These are phyloP conservation scores for Pseudocercospora fuligena DNA, from an alignment of 2,329 filamentous ascomycete species.

Conservation along the genomic window DNA sequence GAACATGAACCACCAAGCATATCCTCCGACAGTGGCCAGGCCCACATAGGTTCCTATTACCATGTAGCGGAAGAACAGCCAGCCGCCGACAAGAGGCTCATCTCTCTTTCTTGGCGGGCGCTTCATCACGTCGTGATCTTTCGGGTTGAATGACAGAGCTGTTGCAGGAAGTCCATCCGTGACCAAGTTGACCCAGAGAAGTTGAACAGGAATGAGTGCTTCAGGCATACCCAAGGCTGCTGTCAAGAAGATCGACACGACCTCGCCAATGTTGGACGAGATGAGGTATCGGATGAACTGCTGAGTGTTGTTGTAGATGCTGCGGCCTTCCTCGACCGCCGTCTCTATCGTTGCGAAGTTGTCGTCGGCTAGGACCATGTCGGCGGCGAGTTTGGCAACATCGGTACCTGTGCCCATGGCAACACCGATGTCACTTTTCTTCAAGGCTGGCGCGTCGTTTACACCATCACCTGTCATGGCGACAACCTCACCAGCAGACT, in stretches of 20 bases:
- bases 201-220: conserved; percentile 92
- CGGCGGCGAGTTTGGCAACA: conserved; percentile 92
- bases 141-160: conserved; percentile 94
- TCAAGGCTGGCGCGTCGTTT: conserved; percentile 95
- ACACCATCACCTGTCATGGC: conserved; percentile 99
- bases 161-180: conserved; percentile 97
- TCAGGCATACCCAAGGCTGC: conserved; percentile 97
- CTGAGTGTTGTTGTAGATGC: conserved; percentile 99
- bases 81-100: conserved; percentile 88
- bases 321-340: conserved; percentile 94
- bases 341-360: conserved; percentile 98
- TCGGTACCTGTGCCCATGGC: conserved; percentile 99
- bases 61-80: conserved; percentile 97
- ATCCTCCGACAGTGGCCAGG: conserved; percentile 90
- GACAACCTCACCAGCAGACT: conserved; percentile 90
- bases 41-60: conserved; percentile 96
- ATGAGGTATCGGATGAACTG: conserved; percentile 99
- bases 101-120: conserved; percentile 88
- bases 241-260: conserved; percentile 98
- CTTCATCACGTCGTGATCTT: conserved; percentile 98
- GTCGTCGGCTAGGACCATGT: conserved; percentile 98
- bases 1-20: conserved; percentile 99
- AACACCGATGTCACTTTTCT: conserved; percentile 98
- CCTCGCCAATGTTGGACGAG: conserved; percentile 98
- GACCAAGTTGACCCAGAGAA: conserved; percentile 98